These are phyloP conservation scores for Pseudocercospora fuligena DNA, from an alignment of 2,329 filamentous ascomycete genomes.

Conservation along the genomic window DNA sequence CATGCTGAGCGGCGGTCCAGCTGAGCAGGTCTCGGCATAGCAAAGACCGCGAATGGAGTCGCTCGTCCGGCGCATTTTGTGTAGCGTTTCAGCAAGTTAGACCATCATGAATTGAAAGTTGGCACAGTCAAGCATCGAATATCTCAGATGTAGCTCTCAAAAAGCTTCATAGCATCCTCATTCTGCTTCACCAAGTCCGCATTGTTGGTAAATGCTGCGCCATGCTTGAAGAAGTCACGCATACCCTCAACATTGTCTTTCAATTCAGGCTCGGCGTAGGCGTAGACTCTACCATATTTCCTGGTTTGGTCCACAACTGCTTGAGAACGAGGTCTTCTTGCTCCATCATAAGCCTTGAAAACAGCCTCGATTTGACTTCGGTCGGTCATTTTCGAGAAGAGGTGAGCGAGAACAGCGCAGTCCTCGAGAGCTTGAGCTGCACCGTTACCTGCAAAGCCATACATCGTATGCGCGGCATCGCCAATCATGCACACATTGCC, in stretches of 20 bases:
- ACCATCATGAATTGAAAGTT: too few species aligned
- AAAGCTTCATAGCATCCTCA: constrained; percentile 32
- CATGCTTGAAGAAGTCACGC: constrained; percentile 38
- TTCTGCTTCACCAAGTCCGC: constrained; percentile 39
- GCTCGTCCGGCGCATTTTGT: too few species aligned
- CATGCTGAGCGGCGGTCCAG: neutral
- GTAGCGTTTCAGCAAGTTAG: too few species aligned
- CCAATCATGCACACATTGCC: constrained; percentile 15
- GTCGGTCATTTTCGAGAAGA: neutral
- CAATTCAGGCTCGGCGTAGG: constrained; percentile 38
- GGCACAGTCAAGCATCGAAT: too few species aligned
- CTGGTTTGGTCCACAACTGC: constrained; percentile 38
- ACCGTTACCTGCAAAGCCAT: constrained; percentile 11
- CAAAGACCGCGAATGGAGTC: too few species aligned
- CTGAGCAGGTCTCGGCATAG: neutral
- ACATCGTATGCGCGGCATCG: constrained; percentile 14
- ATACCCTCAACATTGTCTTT: constrained; percentile 37
- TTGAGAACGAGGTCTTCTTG: constrained; percentile 36
- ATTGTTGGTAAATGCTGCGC: constrained; percentile 40
- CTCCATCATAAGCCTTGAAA: constrained; percentile 36
- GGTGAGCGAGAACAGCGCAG: constrained; percentile 1
- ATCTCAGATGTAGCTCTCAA: neutral
- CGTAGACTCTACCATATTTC: constrained; percentile 38
- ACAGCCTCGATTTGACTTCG: constrained; percentile 29
- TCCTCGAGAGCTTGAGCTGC: constrained; percentile 16